Base-by-base conservation (phyloP, 345 rosid species). In the Acer yangbiense region DNA sequence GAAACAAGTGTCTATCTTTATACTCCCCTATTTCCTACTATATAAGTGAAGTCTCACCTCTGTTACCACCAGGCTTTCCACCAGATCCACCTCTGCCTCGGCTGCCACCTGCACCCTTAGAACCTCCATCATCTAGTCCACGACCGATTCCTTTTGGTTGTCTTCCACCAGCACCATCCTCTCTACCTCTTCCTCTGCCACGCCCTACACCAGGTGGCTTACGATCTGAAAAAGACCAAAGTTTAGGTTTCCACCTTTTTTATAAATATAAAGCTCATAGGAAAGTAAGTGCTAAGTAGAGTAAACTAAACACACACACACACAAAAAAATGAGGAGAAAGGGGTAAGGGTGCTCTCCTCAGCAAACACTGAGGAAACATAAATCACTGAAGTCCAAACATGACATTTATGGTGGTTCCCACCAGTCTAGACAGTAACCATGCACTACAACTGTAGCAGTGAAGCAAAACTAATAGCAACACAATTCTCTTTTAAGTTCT, bases 131-230 rank as follows among this genome's bases (percentile, higher is more conserved):
- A 75, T 92, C 97, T 29, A 92, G 83, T 17, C 94, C 93, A 78
- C 92, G 91, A 41, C 97, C 93, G 54, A 85, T 83, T 66, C 93
- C 94, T 81, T 83, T 90, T 54, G 86, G 68, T 73, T 82, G 88
- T 81, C 93, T 88, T 76, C 91, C 92, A 76, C 93, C 87, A 27
- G 88, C 65, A 74, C 86, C 91, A 32, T 92, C 94, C 65, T 90
- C 97, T 86, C 97, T 88, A 23, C 97, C 94, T 79, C 97, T 89
- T 68, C 94, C 97, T 84, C 94, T 87, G 77, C 97, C 97, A 48
- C 93, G 94, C 23, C 94, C 92, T 0, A 92, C 89, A 0, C 93
- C 94, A 76, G 97, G 94, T 60, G 97, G 94, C 82, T 73, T 92
- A 72, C 94, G 90, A 83, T 92, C 97, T 92, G 82, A 10, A 82